phyloP scores from a whole-genome alignment of 805 yeast species.

The Pichia pseudocactophila region DNA sequence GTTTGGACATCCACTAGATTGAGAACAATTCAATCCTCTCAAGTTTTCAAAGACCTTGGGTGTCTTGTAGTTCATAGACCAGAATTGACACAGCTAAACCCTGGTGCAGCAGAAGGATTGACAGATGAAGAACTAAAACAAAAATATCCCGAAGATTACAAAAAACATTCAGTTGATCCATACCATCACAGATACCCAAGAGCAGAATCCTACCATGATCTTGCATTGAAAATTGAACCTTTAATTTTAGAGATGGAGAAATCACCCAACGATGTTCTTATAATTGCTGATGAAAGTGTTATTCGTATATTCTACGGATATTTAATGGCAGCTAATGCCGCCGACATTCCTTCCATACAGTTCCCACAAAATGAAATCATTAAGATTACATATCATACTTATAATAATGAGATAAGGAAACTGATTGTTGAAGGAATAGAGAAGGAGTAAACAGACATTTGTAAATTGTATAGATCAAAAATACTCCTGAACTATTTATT shows the following conservation, averaged over 20 bases:
- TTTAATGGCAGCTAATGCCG: conserved; percentile 82
- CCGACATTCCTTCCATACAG: conserved; percentile 71
- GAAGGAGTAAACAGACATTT: conserved; percentile 2
- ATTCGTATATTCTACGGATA: conserved; percentile 88
- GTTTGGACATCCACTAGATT: conserved; percentile 95
- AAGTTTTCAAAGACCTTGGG: conserved; percentile 53
- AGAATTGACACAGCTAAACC: conserved; percentile 80
- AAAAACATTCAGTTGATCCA: conserved; percentile 62
- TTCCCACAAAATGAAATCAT: conserved; percentile 80
- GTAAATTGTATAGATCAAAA: not conserved
- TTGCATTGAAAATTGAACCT: conserved; percentile 92
- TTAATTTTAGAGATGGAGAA: conserved; percentile 89
- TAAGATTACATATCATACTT: conserved; percentile 82
- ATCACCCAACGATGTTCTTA: conserved; percentile 75
- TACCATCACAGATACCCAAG: conserved; percentile 89
- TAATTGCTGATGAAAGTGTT: conserved; percentile 89
- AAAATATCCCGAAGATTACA: conserved; percentile 62
- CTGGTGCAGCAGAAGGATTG: conserved; percentile 77
- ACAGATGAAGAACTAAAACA: conserved; percentile 47
- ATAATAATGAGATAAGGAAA: conserved; percentile 58
- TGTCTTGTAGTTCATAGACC: conserved; percentile 66
- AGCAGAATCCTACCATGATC: conserved; percentile 92
- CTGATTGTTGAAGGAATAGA: conserved; percentile 31
- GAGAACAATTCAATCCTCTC: conserved; percentile 75
- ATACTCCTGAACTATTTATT: not conserved